A percentile compares a stretch with the other conserved stretches of the same genome.
Conservation (phyloP, 768 basidiomycete genomes). For the Gautieria morchelliformis region DNA sequence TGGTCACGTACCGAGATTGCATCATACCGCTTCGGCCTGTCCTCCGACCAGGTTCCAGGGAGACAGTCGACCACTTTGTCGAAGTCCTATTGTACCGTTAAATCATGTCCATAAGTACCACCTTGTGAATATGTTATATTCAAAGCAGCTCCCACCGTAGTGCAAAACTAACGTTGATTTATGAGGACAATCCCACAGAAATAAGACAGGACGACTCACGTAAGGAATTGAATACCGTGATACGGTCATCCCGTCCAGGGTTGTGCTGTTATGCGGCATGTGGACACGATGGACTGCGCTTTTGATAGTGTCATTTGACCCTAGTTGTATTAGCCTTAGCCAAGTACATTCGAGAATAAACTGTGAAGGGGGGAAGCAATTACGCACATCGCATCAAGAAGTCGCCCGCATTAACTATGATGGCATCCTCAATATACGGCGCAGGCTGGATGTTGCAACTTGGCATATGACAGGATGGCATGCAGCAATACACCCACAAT, state of each 20-base stretch:
- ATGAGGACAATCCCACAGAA: not conserved
- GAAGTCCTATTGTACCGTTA: not conserved
- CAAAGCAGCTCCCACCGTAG: constrained; percentile 19
- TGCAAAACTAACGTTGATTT: constrained; percentile 26
- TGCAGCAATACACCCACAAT: constrained; percentile 12
- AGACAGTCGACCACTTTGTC: constrained; percentile 34
- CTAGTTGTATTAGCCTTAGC: constrained; percentile 15
- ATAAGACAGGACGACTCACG: constrained; percentile 24
- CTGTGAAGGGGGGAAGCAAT: constrained; percentile 12
- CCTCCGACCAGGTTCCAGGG: constrained; percentile 38
- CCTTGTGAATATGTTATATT: not conserved
- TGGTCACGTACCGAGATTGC: constrained; percentile 22
- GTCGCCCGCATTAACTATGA: constrained; percentile 45
- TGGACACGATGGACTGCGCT: constrained; percentile 48
- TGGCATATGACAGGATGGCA: not conserved
- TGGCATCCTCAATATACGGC: constrained; percentile 33
- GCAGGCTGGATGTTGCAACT: constrained; percentile 23
- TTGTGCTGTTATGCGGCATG: constrained; percentile 22
- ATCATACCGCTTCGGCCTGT: constrained; percentile 40
- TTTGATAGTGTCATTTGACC: constrained; percentile 24
- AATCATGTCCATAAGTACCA: not conserved
- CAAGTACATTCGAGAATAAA: not conserved
- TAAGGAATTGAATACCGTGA: constrained; percentile 57
- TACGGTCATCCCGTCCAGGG: constrained; percentile 30
- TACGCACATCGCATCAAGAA: constrained; percentile 39